Evolutionary conservation across 2,329 filamentous ascomycete species (phyloP), one percentile per base, ranked within the genome.

Genomic region (Macroventuria anomochaeta): DNA sequence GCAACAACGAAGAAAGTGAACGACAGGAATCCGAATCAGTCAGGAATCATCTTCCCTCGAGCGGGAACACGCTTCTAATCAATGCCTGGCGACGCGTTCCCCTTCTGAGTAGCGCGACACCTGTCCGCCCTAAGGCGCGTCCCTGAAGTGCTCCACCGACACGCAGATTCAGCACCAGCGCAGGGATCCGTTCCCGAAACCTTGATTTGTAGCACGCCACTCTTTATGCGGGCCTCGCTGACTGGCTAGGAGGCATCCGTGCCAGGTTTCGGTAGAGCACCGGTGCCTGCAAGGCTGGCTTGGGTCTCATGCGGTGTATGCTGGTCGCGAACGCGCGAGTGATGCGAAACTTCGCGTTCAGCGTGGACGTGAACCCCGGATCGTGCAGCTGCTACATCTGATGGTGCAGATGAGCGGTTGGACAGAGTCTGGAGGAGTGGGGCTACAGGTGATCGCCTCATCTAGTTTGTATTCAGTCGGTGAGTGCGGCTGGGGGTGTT

Each of bases 41-140:
- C 44, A 15, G 23, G 17, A 29, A 34, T 20, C 40, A 33, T 5
- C 15, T 25, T 39, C 33, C 28, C 48, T 40, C 28, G 17, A 34
- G 41, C 17, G 28, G 41, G 46, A 25, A 36, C 46, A 37, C 38
- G 38, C 31, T 42, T 11, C 37, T 49, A 36, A 49, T 49, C 46
- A 42, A 49, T 49, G 46, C 25, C 26, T 42, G 46, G 37, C 46
- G 38, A 49, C 46, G 46, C 46, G 46, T 49, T 25, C 46, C 31
- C 32, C 17, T 7, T 36, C 5, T 25, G 49, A 21, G 36, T 53
- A 47, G 37, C 42, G 39, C 39, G 44, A 20, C 28, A 17, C 33
- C 34, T 43, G 25, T 37, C 37, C 37, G 40, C 48, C 38, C 25
- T n/a, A 8, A 20, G 8, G 25, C 38, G 38, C 38, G 38, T 40